phyloP scores from a whole-genome alignment of 805 yeast species.

The Starmerella etchellsii region DNA sequence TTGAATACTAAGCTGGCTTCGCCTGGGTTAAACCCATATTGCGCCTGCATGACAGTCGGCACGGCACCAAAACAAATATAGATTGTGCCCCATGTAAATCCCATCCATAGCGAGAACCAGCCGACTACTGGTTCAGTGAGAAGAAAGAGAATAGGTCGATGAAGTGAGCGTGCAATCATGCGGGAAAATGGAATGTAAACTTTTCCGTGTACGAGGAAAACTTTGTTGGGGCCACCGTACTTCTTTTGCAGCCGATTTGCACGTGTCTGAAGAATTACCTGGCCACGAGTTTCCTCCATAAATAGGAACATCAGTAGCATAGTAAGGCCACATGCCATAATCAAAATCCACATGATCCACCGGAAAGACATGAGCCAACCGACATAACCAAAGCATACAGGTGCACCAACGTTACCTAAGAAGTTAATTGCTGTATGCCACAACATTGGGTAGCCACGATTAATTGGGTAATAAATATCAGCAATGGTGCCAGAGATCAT shows the following conservation, averaged over 20 bases:
- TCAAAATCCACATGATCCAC: conserved; percentile 56
- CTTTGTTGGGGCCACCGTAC: conserved; percentile 10
- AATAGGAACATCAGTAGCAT: conserved; percentile 34
- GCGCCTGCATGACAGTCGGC: conserved; percentile 43
- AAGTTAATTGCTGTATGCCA: conserved; percentile 46
- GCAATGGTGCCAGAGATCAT: conserved; percentile 67
- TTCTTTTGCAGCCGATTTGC: conserved; percentile 32
- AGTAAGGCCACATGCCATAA: conserved; percentile 47
- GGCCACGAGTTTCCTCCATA: conserved; percentile 54
- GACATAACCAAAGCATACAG: conserved; percentile 44
- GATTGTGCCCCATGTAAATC: conserved; percentile 34
- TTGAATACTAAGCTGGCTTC: conserved; percentile 51
- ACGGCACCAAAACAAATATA: conserved; percentile 54
- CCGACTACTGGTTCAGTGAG: conserved; percentile 32
- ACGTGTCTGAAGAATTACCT: conserved; percentile 36
- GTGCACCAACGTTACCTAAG: conserved; percentile 56
- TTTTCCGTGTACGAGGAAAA: conserved; percentile 13
- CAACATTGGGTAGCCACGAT: conserved; percentile 57
- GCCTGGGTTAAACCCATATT: conserved; percentile 39
- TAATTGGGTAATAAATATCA: conserved; percentile 47
- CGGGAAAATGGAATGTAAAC: conserved; percentile 34
- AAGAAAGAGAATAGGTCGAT: conserved; percentile 54
- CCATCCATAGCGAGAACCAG: conserved; percentile 38
- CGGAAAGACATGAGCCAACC: conserved; percentile 50
- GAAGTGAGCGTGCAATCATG: conserved; percentile 36